phyloP scores from a whole-genome alignment of 1,139 yeast genomes.

The Nakaseomyces kungkrabaensis region DNA sequence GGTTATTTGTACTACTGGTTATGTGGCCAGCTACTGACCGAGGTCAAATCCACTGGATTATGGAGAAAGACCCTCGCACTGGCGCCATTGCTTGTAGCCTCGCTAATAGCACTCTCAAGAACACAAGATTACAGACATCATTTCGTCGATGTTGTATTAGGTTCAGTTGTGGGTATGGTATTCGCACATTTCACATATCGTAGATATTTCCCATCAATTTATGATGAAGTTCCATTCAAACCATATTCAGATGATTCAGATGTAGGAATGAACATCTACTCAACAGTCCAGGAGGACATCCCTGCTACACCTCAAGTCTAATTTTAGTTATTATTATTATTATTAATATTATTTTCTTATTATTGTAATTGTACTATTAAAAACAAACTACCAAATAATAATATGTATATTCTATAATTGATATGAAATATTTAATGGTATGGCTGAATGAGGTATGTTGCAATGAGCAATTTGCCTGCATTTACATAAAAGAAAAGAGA shows the following conservation, averaged over 20 bases:
- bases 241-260: constrained; percentile 33
- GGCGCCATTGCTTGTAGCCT: constrained; percentile 46
- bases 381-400: too few relatives aligned
- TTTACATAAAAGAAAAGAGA: too few relatives aligned
- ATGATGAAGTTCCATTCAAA: constrained; percentile 29
- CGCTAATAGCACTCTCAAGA: constrained; percentile 56
- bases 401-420: too few relatives aligned
- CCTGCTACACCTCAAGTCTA: neutral
- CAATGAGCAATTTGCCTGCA: too few relatives aligned
- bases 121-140: constrained; percentile 77
- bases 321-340: neutral
- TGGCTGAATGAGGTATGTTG: too few relatives aligned
- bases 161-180: constrained; percentile 44
- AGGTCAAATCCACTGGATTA: constrained; percentile 37
- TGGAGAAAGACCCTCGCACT: constrained; percentile 42
- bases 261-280: constrained; percentile 13
- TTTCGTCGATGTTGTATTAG: constrained; percentile 56
- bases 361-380: neutral
- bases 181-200: constrained; percentile 38
- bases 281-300: neutral
- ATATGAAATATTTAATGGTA: too few relatives aligned
- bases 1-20: constrained; percentile 56
- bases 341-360: neutral
- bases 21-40: constrained; percentile 47
- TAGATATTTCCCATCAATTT: constrained; percentile 38